A percentile compares a stretch with the other conserved stretches of the same genome.
phyloP scores from a whole-genome alignment of 805 yeast species.

The Candida nanaspora region DNA sequence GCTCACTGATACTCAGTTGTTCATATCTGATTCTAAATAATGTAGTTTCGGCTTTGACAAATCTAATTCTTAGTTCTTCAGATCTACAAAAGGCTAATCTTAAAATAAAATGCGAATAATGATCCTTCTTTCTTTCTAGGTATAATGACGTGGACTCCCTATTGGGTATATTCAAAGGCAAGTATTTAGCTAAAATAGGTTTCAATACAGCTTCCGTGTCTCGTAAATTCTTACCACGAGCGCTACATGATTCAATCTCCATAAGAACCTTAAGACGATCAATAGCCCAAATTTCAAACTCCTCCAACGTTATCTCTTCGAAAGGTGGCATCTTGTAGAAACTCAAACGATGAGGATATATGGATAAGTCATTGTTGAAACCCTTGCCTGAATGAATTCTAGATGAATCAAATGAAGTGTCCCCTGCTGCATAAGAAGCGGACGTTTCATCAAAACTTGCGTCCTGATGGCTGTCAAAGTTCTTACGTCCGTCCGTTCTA shows the following conservation, averaged over 20 bases:
- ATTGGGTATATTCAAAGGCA: constrained; percentile 55
- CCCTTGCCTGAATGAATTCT: constrained; percentile 9
- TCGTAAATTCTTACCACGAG: constrained; percentile 53
- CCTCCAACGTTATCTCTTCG: constrained; percentile 82
- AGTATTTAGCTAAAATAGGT: constrained; percentile 53
- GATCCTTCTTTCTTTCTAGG: constrained; percentile 77
- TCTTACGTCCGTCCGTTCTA: constrained; percentile 66
- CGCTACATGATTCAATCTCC: constrained; percentile 71
- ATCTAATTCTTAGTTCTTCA: constrained; percentile 75
- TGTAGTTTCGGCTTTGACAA: constrained; percentile 66
- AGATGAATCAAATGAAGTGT: background rate
- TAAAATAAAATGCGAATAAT: constrained; percentile 83
- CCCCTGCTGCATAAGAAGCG: constrained; percentile 19
- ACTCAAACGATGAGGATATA: constrained; percentile 57
- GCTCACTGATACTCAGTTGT: constrained; percentile 57
- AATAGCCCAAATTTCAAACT: constrained; percentile 94
- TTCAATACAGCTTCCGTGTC: constrained; percentile 62
- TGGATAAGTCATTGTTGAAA: constrained; percentile 22
- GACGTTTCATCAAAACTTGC: constrained; percentile 12
- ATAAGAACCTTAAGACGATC: constrained; percentile 78
- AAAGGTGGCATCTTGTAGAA: constrained; percentile 74
- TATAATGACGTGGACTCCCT: constrained; percentile 32
- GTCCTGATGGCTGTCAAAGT: constrained; percentile 33
- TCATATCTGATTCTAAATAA: constrained; percentile 71
- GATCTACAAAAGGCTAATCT: constrained; percentile 85